Evolutionary conservation across 768 basidiomycete species (phyloP), one percentile per base, ranked within the genome.

Genomic region (Tubosaeta sp.): DNA sequence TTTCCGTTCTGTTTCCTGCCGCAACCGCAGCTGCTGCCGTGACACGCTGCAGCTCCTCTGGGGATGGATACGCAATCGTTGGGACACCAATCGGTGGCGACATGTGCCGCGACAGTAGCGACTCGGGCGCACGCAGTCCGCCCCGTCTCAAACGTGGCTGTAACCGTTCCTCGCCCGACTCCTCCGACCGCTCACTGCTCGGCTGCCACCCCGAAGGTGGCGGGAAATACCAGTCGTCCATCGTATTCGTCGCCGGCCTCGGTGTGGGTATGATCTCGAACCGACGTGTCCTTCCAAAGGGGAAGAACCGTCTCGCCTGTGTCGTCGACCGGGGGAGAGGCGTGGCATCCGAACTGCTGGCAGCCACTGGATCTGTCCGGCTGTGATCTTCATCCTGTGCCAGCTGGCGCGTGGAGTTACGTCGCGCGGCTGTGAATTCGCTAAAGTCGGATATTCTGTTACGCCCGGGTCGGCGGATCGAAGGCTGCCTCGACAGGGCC

Each of bases 401-500:
- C 32, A 63, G 50, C 38, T 67, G 69, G 3, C 75, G 68, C 0
- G 65, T 78, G 5, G 72, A 69, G 16, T 78, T 79, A 46, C 87
- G 79, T 27, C 87, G 80, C 12, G 81, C 81, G 21, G 78, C 66
- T 0, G 86, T 84, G 55, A 85, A 88, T 24, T 89, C 87, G 60
- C 76, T 82, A 64, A 90, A 88, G 55, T 89, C 86, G 13, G 80
- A 73, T 13, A 79, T 73, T 30, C 86, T 72, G 25, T 76, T 75
- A 5, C 76, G 73, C 29, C 71, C 59, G 2, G 80, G 73, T 21
- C 84, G 84, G 24, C 85, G 84, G 42, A 86, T 72, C 19, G 83
- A 81, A 0, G 80, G 67, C 53, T 84, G 82, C 30, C 86, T 80
- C 16, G 74, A 69, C 16, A 85, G 67, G 6, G 66, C 60, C 10